Evolutionary conservation across 306 rosid genomes (phyloP).

Genomic region (Biancaea sappan): DNA sequence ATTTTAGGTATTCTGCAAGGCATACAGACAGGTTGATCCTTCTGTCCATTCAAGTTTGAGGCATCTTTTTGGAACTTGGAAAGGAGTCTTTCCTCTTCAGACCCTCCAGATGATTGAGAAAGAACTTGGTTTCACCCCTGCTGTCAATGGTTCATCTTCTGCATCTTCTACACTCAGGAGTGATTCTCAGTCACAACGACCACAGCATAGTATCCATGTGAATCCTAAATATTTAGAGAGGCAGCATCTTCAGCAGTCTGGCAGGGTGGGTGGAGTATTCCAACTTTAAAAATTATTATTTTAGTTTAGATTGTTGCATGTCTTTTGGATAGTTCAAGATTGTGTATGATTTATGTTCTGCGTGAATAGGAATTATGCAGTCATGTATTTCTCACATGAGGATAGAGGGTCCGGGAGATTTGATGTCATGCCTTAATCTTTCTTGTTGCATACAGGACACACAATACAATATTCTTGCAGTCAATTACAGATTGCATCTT

Average conservation of each 20-base stretch:
- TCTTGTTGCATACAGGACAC: constrained; percentile 19
- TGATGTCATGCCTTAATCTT: constrained; percentile 16
- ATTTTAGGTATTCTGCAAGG: constrained; percentile 92
- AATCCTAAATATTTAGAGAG: constrained; percentile 96
- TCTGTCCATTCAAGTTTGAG: constrained; percentile 86
- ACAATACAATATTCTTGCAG: not conserved
- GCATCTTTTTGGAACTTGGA: constrained; percentile 99
- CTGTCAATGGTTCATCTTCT: constrained; percentile 74
- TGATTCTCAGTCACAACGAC: constrained; percentile 85
- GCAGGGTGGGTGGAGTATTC: constrained; percentile 62
- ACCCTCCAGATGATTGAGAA: constrained; percentile 84
- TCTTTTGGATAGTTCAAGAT: constrained; percentile 17
- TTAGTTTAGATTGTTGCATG: constrained; percentile 18
- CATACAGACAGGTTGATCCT: constrained; percentile 86
- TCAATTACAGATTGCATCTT: not conserved
- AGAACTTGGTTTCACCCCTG: constrained; percentile 74
- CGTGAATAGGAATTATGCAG: not conserved
- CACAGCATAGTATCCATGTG: constrained; percentile 91
- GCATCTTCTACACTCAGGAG: constrained; percentile 62
- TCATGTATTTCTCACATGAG: constrained; percentile 22
- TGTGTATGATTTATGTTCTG: not conserved
- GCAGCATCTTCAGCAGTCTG: constrained; percentile 92
- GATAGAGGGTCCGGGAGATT: constrained; percentile 16
- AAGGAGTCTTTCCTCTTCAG: constrained; percentile 88
- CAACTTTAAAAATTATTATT: constrained; percentile 18